Base-by-base conservation (phyloP, 2,329 filamentous ascomycete species). In the Diaporthe citriasiana region DNA sequence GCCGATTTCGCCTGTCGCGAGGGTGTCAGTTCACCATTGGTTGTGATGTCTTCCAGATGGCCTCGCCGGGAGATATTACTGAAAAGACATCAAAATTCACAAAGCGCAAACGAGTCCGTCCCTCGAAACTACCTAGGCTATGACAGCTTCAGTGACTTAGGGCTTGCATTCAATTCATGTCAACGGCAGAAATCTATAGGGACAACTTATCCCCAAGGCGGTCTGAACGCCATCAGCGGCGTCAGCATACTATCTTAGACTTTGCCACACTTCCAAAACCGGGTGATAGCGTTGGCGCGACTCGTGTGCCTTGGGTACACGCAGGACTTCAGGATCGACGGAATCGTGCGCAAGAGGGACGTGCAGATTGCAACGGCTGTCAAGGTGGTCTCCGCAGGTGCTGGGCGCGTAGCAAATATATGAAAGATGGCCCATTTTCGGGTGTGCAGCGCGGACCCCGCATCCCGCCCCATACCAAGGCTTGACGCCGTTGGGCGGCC, bases 401-500 rank as follows among this genome's bases (percentile, higher is more conserved):
- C 50, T 42, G 42, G 60, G 60, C 13, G 25, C 12, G 60, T 65
- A 50, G 15, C 60, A 27, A 25, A 35, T 65, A 65, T 65, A 65
- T 65, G 47, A 30, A 33, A n/a, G 8, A 15, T 17, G 5, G 1
- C 42, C 40, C 27, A 47, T 50, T n/a, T n/a, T 65, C 42, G 6
- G 38, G 42, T 50, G 13, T 65, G 30, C 42, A 25, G 22, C 33
- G 25, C 19, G 10, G 17, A 50, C 60, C 60, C 60, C 60, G 50
- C 27, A 65, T 33, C 42, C 40, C 42, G 33, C 19, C 9, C 42
- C 27, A n/a, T n/a, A n/a, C n/a, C 27, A n/a, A 50, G 59, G 17
- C 40, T 63, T 33, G 59, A 47, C 59, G 30, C 59, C 59, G 42
- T 65, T 65, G 42, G 25, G 40, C 42, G 42, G 60, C 60, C 42